Percentiles rank a stretch among this genome's conserved stretches.
phyloP scores from a whole-genome alignment of 345 rosid species.

The Bruguiera parviflora region DNA sequence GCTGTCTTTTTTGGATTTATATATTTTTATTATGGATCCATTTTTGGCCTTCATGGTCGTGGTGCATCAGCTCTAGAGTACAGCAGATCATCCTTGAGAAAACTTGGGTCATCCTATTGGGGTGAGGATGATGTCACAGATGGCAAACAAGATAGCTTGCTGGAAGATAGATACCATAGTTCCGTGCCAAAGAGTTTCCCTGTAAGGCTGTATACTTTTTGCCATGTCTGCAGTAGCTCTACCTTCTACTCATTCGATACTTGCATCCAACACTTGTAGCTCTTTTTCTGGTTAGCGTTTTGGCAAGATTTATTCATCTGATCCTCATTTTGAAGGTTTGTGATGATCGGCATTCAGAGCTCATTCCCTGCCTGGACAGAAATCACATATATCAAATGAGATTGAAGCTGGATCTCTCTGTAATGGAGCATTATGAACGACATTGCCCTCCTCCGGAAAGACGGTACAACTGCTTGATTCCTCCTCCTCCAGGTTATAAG shows the following conservation, averaged over 20 bases:
- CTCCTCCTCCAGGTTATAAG: slow-evolving; percentile 97
- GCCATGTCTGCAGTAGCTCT: slow-evolving; percentile 1
- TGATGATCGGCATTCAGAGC: slow-evolving; percentile 90
- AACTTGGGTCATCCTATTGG: slow-evolving; percentile 73
- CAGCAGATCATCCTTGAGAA: slow-evolving; percentile 64
- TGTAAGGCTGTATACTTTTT: slow-evolving; percentile 42
- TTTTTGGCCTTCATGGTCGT: slow-evolving; percentile 55
- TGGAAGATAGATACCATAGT: slow-evolving; percentile 46
- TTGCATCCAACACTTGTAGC: slow-evolving; percentile 9
- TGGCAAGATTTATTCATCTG: neutral
- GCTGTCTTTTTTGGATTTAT: slow-evolving; percentile 63
- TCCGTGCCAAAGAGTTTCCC: slow-evolving; percentile 67
- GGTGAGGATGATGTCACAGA: slow-evolving; percentile 77
- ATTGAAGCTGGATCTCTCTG: slow-evolving; percentile 83
- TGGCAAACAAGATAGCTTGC: slow-evolving; percentile 59
- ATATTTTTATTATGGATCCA: slow-evolving; percentile 63
- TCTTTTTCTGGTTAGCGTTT: neutral
- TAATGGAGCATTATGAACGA: slow-evolving; percentile 99
- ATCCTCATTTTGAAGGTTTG: slow-evolving; percentile 58
- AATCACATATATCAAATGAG: slow-evolving; percentile 87
- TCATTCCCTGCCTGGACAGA: slow-evolving; percentile 95
- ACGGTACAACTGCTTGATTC: slow-evolving; percentile 91
- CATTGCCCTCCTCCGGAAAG: slow-evolving; percentile 96
- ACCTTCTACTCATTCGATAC: slow-evolving; percentile 10
- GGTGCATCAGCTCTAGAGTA: slow-evolving; percentile 77